These are phyloP conservation scores for Peronospora belbahrii DNA, from an alignment of 352 stramenopile species.

Conservation along the genomic window DNA sequence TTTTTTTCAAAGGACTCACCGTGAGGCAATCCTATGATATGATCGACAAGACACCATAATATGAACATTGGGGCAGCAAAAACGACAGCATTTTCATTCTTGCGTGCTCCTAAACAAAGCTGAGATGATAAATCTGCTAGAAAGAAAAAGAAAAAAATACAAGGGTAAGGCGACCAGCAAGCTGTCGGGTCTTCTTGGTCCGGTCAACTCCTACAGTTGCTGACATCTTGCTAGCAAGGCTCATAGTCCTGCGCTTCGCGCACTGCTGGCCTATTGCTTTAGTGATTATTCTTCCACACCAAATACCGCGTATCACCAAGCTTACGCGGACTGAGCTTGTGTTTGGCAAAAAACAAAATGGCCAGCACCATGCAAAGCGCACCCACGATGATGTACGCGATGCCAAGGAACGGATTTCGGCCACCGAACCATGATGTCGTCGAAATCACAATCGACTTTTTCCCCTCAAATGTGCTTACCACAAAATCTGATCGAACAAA, in stretches of 20 bases:
- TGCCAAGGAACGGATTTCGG: slow-evolving; percentile 94
- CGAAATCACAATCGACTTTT: slow-evolving; percentile 94
- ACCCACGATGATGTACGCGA: slow-evolving; percentile 94
- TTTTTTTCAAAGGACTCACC: no score
- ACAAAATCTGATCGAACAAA: slow-evolving; percentile 84
- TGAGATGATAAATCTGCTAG: slow-evolving; percentile 19
- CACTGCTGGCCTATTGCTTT: slow-evolving; percentile 20
- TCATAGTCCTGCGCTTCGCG: slow-evolving; percentile 6
- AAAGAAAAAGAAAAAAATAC: slow-evolving; percentile 24
- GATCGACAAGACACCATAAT: slow-evolving; percentile 1
- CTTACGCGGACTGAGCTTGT: slow-evolving; percentile 91
- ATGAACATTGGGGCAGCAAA: slow-evolving; percentile 5
- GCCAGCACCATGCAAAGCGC: slow-evolving; percentile 90
- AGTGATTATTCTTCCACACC: slow-evolving; percentile 94
- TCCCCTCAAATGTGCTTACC: slow-evolving; percentile 91
- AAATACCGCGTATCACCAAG: slow-evolving; percentile 92
- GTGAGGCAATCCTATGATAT: no score
- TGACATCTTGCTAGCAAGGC: slow-evolving; percentile 11
- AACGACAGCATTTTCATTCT: slow-evolving; percentile 19
- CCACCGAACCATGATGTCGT: slow-evolving; percentile 95
- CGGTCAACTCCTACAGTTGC: slow-evolving; percentile 13
- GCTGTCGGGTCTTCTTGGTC: slow-evolving; percentile 10
- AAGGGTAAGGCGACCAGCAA: slow-evolving; percentile 15
- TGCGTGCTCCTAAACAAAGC: slow-evolving; percentile 3
- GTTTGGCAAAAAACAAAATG: slow-evolving; percentile 94